Conservation (phyloP, 495 filamentous ascomycete genomes). For the Neurospora sp. region DNA sequence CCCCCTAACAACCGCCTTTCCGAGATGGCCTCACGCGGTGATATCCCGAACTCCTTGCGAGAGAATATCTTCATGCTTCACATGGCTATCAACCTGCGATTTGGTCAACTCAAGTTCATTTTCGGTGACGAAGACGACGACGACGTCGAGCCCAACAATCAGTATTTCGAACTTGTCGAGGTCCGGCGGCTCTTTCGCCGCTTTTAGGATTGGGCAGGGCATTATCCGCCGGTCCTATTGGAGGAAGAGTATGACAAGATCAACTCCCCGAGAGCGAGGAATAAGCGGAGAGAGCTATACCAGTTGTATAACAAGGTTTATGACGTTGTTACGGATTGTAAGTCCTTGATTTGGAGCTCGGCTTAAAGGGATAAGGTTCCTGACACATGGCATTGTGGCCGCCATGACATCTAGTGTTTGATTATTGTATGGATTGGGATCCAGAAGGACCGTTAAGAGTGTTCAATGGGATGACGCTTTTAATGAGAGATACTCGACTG, state of each 20-base stretch:
- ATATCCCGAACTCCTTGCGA: not conserved
- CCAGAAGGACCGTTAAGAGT: not conserved
- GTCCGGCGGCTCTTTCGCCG: not conserved
- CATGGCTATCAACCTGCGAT: not conserved
- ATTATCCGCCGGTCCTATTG: not conserved
- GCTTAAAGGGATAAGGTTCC: not conserved
- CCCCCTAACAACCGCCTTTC: not conserved
- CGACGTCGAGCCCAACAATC: not conserved
- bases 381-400: not conserved
- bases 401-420: not conserved
- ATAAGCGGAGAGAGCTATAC: not conserved
- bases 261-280: not conserved
- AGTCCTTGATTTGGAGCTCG: not conserved
- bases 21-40: not conserved
- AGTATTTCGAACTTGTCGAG: not conserved
- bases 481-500: not conserved
- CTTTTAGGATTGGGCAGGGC: not conserved
- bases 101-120: not conserved
- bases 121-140: not conserved
- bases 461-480: not conserved
- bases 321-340: not conserved
- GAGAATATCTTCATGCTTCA: not conserved
- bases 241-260: not conserved
- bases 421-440: not conserved
- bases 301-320: not conserved